Conservation (phyloP, 148 eudicot genomes). For the Linanthus parryae region DNA sequence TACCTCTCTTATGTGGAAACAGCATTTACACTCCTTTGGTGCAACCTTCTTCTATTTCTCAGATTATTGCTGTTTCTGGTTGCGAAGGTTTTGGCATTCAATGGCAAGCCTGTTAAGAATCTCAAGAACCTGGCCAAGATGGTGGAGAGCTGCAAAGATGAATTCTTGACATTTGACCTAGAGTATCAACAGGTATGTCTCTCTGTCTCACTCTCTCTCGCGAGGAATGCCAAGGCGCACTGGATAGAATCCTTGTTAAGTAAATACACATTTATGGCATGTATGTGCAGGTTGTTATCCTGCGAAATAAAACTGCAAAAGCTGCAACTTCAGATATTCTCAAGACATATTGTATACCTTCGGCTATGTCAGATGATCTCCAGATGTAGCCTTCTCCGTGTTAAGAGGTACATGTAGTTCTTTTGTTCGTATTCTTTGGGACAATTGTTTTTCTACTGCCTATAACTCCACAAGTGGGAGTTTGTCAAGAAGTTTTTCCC, state of each 20-base stretch:
- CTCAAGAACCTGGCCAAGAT: constrained; percentile 35
- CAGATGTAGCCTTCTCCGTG: too few species aligned
- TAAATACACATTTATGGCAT: too few species aligned
- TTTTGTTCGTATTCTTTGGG: too few species aligned
- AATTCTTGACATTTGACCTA: constrained; percentile 33
- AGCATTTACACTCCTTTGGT: too few species aligned
- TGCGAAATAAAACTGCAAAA: constrained; percentile 28
- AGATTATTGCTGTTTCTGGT: not conserved
- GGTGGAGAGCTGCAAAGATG: constrained; percentile 36
- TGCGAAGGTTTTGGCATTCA: constrained; percentile 32
- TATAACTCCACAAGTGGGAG: too few species aligned
- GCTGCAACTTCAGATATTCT: constrained; percentile 39
- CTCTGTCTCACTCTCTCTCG: constrained; percentile 5
- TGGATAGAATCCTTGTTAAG: too few species aligned
- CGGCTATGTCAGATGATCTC: constrained; percentile 45
- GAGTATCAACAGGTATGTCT: constrained; percentile 34
- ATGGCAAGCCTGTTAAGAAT: constrained; percentile 41
- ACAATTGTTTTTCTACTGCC: too few species aligned
- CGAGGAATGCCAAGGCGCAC: not conserved
- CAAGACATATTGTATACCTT: constrained; percentile 36
- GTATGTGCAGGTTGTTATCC: constrained; percentile 39
- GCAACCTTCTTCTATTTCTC: not conserved
- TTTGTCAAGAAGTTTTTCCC: too few species aligned
- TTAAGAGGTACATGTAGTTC: too few species aligned
- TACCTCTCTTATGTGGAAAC: too few species aligned